phyloP scores from a whole-genome alignment of 2,329 filamentous ascomycete species.

The Gliomastix tumulicola region DNA sequence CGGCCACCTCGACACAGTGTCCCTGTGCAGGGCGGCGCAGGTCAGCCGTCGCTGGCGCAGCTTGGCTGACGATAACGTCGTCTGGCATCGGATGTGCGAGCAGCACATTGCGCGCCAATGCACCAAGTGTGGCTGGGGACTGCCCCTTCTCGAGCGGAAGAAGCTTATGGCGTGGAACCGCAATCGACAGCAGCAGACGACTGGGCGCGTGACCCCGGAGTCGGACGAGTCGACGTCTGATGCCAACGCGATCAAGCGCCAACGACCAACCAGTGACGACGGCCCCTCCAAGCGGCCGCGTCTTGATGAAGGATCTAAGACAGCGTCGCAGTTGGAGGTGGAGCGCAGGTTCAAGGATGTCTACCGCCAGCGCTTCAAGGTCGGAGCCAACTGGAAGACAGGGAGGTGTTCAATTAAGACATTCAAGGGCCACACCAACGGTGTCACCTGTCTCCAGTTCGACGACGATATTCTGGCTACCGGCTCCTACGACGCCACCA shows the following conservation, averaged over 20 bases:
- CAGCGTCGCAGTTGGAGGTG: constrained; percentile 25
- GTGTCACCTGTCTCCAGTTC: constrained; percentile 49
- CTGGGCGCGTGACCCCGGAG: constrained; percentile 1
- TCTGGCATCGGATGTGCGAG: constrained; percentile 97
- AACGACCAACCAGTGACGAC: constrained; percentile 13
- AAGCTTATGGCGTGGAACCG: constrained; percentile 79
- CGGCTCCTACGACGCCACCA: constrained; percentile 89
- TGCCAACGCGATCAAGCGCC: background rate
- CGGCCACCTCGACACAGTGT: constrained; percentile 86
- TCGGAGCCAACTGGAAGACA: constrained; percentile 96
- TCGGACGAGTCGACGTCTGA: background rate
- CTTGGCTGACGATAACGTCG: constrained; percentile 92
- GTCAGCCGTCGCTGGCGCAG: constrained; percentile 84
- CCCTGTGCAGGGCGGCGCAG: constrained; percentile 90
- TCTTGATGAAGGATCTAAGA: constrained; percentile 12
- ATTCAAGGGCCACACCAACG: constrained; percentile 81
- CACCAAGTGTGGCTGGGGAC: constrained; percentile 90
- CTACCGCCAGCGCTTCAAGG: constrained; percentile 90
- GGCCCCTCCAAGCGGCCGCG: constrained; percentile 24
- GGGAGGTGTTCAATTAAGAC: constrained; percentile 79
- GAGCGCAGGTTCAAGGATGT: constrained; percentile 70
- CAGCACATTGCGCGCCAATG: constrained; percentile 94
- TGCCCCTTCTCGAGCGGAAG: constrained; percentile 85
- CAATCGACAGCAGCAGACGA: constrained; percentile 38
- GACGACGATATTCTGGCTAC: constrained; percentile 89